Base-by-base conservation (phyloP, 192 early-diverging fungal species). In the Coemansia sp. region DNA sequence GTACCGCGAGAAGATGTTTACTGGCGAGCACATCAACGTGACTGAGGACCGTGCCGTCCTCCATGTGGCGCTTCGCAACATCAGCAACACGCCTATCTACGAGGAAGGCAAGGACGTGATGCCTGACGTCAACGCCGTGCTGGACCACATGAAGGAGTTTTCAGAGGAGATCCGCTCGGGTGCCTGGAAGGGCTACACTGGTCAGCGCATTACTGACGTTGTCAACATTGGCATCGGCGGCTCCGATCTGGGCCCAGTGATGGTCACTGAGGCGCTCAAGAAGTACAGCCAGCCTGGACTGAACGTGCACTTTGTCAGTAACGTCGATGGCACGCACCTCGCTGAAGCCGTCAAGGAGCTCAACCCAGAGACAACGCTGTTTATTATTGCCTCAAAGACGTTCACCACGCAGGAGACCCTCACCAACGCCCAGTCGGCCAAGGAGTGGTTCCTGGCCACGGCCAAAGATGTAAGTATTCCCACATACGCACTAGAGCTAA, bases 181-280 rank as follows among this genome's bases (percentile, higher is more conserved):
- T 20, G 76, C 84, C 42, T 99, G 97, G 97, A 96, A 89, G 78
- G 97, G 97, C 33, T 99, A 97, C 78, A 96, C 96, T 38, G 97
- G 97, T 66, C 87, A 97, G 81, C 72, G 86, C 47, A 98, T 98
- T 77, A 95, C 93, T 42, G 96, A 98, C 76, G 78, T 98, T 54
- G 93, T 98, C 80, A 98, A 98, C 88, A 97, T 98, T 86, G 97
- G 97, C 68, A 98, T 98, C 75, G 97, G 97, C 79, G 97, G 97
- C 75, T 97, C 96, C 3, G 97, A 98, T 81, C 87, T 98, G 41
- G 97, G 97, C 36, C 97, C 97, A 24, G 95, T 96, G 64, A 99
- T 99, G 96, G 97, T 96, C 22, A 98, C 96, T n/a, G 96, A 99
- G 85, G 96, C 97, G 9, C 87, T 99, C 71, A 98, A 98, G 87